phyloP scores from a whole-genome alignment of 2,329 filamentous ascomycete species.

The Botryosphaeria dothidea region DNA sequence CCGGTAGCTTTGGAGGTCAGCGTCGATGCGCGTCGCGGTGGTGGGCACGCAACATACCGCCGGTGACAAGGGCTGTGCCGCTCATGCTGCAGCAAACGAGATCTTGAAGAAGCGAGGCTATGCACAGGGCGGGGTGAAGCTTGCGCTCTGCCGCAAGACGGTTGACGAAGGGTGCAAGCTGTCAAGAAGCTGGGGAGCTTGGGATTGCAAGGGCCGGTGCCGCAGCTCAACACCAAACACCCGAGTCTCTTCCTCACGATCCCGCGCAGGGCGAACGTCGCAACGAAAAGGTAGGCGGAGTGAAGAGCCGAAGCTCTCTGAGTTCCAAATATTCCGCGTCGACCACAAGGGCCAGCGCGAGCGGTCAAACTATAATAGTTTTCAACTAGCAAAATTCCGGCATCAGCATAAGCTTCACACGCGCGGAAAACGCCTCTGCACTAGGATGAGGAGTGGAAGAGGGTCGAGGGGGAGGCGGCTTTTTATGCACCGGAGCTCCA shows the following conservation, averaged over 20 bases:
- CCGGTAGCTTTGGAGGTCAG: constrained; percentile 61
- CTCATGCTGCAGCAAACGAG: constrained; percentile 29
- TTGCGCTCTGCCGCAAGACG: constrained; percentile 51
- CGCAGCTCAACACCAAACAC: background rate
- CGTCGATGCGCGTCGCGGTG: background rate
- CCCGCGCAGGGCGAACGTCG: background rate
- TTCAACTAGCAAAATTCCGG: constrained; percentile 89
- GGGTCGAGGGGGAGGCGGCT: background rate
- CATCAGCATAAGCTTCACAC: constrained; percentile 88
- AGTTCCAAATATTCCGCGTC: constrained; percentile 78
- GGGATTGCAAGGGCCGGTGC: background rate
- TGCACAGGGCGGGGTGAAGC: background rate
- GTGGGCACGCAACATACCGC: constrained; percentile 46
- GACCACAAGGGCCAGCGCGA: constrained; percentile 68
- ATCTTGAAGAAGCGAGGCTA: background rate
- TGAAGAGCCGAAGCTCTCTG: constrained; percentile 22
- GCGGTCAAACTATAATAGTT: constrained; percentile 78
- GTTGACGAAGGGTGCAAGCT: constrained; percentile 53
- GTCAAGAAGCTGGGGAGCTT: background rate
- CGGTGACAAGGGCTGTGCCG: constrained; percentile 72
- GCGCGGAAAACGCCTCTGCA: constrained; percentile 79
- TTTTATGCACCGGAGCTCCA: background rate
- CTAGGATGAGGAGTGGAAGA: constrained; percentile 51
- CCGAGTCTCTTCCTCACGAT: background rate
- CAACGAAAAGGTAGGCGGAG: constrained; percentile 1